Conservation (phyloP, 108 stramenopile genomes). For the Cyclotella kingstonii region DNA sequence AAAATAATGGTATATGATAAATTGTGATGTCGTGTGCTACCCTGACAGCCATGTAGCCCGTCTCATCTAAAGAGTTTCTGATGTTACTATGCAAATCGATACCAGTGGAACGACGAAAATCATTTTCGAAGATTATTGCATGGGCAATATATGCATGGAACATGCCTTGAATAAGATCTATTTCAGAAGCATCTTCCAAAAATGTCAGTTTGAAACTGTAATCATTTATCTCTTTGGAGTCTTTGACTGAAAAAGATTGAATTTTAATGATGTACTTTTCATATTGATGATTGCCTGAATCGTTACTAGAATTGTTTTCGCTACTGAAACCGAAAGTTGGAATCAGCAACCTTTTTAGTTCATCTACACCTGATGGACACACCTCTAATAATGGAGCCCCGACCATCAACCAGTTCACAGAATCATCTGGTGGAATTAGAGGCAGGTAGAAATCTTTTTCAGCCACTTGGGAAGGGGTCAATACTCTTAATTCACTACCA, state of each 20-base stretch:
- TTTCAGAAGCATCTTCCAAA: constrained; percentile 50
- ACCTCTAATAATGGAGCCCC: constrained; percentile 50
- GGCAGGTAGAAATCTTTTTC: constrained; percentile 66
- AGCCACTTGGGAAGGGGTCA: constrained; percentile 58
- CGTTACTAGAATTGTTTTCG: not conserved
- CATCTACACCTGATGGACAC: constrained; percentile 43
- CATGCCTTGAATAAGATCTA: constrained; percentile 66
- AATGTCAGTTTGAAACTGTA: constrained; percentile 24
- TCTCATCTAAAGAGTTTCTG: not conserved
- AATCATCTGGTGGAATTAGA: constrained; percentile 36
- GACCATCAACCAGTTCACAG: constrained; percentile 54
- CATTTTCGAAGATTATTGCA: constrained; percentile 1
- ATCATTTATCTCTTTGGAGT: constrained; percentile 9
- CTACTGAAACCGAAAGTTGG: constrained; percentile 4
- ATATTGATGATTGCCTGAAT: not conserved
- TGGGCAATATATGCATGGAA: constrained; percentile 57
- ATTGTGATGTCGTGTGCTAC: constrained; percentile 11
- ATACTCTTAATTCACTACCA: not conserved
- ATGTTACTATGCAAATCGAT: not conserved
- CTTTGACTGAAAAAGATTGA: not conserved
- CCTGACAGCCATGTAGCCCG: not conserved
- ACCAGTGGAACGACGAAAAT: not conserved
- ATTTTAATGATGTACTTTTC: constrained; percentile 43
- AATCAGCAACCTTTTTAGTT: constrained; percentile 34
- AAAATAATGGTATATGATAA: constrained; percentile 13